Conservation (phyloP, 768 basidiomycete genomes). For the Neoboletus subvelutipes region DNA sequence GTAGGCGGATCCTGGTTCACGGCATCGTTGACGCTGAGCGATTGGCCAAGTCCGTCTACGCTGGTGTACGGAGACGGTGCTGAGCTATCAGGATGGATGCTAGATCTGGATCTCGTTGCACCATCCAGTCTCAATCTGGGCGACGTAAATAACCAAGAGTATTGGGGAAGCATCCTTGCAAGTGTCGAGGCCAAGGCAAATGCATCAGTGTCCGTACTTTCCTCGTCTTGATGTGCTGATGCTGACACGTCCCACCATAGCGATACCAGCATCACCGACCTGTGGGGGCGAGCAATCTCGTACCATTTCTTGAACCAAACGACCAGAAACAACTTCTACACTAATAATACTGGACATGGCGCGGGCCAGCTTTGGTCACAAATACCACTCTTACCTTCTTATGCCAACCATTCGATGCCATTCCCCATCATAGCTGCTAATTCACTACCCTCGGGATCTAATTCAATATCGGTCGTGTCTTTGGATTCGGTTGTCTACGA, state of each 20-base stretch:
- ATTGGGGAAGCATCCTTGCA: slow-evolving; percentile 53
- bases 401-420: slow-evolving; percentile 49
- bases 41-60: slow-evolving; percentile 56
- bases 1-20: slow-evolving; percentile 69
- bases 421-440: slow-evolving; percentile 68
- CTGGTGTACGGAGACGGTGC: slow-evolving; percentile 58
- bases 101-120: slow-evolving; percentile 55
- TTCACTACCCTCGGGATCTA: slow-evolving; percentile 48
- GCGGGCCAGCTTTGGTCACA: slow-evolving; percentile 71
- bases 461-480: slow-evolving; percentile 39
- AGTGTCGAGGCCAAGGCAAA: slow-evolving; percentile 57
- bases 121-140: slow-evolving; percentile 52
- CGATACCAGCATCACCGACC: slow-evolving; percentile 63
- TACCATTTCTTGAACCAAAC: slow-evolving; percentile 77
- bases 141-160: slow-evolving; percentile 47
- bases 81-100: slow-evolving; percentile 51
- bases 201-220: slow-evolving; percentile 47
- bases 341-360: slow-evolving; percentile 59
- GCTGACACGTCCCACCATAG: slow-evolving; percentile 30
- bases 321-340: slow-evolving; percentile 55
- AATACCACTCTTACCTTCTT: slow-evolving; percentile 50
- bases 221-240: background rate
- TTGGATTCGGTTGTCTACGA: slow-evolving; percentile 55
- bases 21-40: slow-evolving; percentile 60
- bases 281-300: slow-evolving; percentile 62